Evolutionary conservation across 129 eudicot species (phyloP).

Genomic region (Lonicera japonica): DNA sequence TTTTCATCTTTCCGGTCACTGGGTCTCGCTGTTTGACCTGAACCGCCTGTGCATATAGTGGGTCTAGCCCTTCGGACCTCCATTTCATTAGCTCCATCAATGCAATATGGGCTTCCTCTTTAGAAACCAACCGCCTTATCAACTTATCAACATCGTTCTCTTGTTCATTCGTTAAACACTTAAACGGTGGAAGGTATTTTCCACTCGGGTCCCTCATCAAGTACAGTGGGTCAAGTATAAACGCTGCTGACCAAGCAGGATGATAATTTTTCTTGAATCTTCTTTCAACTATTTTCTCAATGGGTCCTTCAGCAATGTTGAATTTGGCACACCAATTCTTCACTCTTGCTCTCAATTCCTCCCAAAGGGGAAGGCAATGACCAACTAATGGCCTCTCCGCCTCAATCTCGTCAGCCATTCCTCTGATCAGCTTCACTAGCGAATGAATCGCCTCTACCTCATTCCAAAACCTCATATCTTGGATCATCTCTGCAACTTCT

Average conservation of each 20-base stretch:
- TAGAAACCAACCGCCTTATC: constrained; percentile 57
- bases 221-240: constrained; percentile 66
- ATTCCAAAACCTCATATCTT: constrained; percentile 71
- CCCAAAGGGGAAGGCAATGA: constrained; percentile 92
- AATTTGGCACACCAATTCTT: constrained; percentile 71
- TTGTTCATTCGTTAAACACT: constrained; percentile 61
- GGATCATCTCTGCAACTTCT: constrained; percentile 57
- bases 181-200: constrained; percentile 87
- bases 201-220: constrained; percentile 64
- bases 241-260: constrained; percentile 94
- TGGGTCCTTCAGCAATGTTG: constrained; percentile 33
- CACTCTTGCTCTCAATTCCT: constrained; percentile 53
- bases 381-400: constrained; percentile 63
- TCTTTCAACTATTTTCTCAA: constrained; percentile 50
- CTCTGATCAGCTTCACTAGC: constrained; percentile 44
- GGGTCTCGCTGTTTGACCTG: constrained; percentile 80
- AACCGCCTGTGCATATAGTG: constrained; percentile 84
- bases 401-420: constrained; percentile 64
- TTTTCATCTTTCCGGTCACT: constrained; percentile 68
- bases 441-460: constrained; percentile 58
- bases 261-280: constrained; percentile 72
- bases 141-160: constrained; percentile 75
- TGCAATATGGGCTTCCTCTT: constrained; percentile 72
- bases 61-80: constrained; percentile 87
- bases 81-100: constrained; percentile 87